Evolutionary conservation across 192 early-diverging fungal genomes (phyloP).

Genomic region (Coemansia sp.): DNA sequence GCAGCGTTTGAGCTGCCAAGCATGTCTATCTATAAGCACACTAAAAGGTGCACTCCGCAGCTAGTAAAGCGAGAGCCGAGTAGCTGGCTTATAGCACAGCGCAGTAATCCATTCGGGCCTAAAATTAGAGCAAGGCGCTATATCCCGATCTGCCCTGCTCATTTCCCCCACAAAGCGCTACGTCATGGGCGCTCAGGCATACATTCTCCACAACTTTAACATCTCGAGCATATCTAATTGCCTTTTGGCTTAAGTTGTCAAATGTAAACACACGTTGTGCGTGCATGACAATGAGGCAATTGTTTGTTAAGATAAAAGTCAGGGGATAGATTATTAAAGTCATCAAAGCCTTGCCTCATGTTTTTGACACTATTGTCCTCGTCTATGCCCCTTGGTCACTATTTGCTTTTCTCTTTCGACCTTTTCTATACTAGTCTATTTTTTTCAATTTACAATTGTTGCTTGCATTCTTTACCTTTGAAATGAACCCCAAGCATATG

Average conservation of each 20-base stretch:
- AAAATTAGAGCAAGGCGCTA: background rate
- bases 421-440: background rate
- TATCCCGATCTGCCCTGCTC: background rate
- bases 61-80: background rate
- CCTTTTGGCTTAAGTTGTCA: background rate
- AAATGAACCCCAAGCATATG: background rate
- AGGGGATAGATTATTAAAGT: background rate
- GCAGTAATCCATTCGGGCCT: background rate
- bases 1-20: background rate
- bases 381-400: background rate
- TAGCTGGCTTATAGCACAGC: background rate
- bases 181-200: background rate
- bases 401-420: background rate
- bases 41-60: background rate
- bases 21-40: conserved; percentile 7
- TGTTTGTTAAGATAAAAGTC: background rate
- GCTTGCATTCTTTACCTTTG: background rate
- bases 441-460: background rate
- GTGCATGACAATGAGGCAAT: background rate
- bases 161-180: background rate
- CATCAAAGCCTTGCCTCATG: background rate
- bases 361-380: background rate
- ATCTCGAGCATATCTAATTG: background rate
- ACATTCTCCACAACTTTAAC: background rate
- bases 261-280: too few relatives aligned